Evolutionary conservation across 306 rosid species (phyloP).

Genomic region (Prunus mongolica): DNA sequence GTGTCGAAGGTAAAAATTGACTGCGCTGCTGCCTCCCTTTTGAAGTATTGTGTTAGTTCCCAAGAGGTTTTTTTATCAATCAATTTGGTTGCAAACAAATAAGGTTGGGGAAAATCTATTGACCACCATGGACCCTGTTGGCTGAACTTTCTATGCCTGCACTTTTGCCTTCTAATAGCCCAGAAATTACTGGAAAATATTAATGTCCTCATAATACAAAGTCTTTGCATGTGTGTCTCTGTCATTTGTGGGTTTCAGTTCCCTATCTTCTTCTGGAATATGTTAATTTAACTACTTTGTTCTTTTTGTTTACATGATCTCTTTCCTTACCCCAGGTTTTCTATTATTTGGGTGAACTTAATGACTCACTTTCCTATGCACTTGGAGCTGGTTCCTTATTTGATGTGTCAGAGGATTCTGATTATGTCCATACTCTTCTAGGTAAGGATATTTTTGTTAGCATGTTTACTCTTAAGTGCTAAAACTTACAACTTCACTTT

Average conservation of each 20-base stretch:
- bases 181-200: neutral
- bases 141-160: neutral
- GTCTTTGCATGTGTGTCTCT: neutral
- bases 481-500: neutral
- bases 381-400: conserved; percentile 91
- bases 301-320: neutral
- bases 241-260: neutral
- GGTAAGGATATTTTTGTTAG: conserved; percentile 43
- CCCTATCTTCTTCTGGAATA: neutral
- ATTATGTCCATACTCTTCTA: conserved; percentile 87
- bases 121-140: neutral
- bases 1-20: conserved; percentile 67
- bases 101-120: neutral
- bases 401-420: conserved; percentile 92
- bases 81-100: neutral
- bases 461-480: neutral
- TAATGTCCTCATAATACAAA: neutral
- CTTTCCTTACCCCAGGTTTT: conserved; percentile 50
- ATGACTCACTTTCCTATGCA: conserved; percentile 88
- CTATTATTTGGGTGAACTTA: conserved; percentile 92
- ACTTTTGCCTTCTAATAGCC: neutral
- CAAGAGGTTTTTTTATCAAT: neutral
- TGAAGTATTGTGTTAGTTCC: neutral
- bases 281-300: neutral
- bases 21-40: neutral